Percentiles rank a stretch among this genome's conserved stretches.
These are phyloP conservation scores for Exophiala sp. DNA, from an alignment of 2,329 filamentous ascomycete genomes.

Conservation along the genomic window DNA sequence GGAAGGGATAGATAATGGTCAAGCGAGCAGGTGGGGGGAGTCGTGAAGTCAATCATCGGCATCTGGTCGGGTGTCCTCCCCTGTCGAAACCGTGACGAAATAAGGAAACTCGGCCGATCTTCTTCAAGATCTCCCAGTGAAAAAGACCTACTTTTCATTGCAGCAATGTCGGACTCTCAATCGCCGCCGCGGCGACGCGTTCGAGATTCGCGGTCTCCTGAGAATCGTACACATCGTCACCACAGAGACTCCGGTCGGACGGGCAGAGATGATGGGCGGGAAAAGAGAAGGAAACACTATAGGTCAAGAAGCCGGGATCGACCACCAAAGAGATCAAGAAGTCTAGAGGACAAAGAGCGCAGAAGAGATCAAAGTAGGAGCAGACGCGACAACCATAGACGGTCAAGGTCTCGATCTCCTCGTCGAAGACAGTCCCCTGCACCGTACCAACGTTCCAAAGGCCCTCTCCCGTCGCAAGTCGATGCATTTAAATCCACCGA, in stretches of 20 bases:
- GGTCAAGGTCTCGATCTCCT: conserved; percentile 19
- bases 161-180: conserved; percentile 14
- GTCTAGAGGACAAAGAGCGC: not conserved
- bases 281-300: conserved; percentile 1
- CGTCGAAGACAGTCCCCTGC: conserved; percentile 13
- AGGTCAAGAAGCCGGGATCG: conserved; percentile 14
- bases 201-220: not conserved
- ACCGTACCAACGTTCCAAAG: conserved; percentile 12
- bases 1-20: conserved; percentile 3
- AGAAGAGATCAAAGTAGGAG: conserved; percentile 6
- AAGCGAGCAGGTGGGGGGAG: conserved; percentile 8
- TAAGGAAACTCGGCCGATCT: conserved; percentile 8
- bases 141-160: not conserved
- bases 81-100: conserved; percentile 1
- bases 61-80: not conserved
- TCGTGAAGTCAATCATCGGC: conserved; percentile 6
- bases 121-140: not conserved
- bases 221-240: not conserved
- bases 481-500: conserved; percentile 39
- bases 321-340: conserved; percentile 6
- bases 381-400: not conserved
- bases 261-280: not conserved
- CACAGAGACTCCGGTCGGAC: not conserved
- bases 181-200: conserved; percentile 12
- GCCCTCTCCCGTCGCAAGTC: conserved; percentile 43